A percentile compares a stretch with the other conserved stretches of the same genome.
Evolutionary conservation across 176 grass and related monocot species (phyloP).

Genomic region (Musa itinerans): DNA sequence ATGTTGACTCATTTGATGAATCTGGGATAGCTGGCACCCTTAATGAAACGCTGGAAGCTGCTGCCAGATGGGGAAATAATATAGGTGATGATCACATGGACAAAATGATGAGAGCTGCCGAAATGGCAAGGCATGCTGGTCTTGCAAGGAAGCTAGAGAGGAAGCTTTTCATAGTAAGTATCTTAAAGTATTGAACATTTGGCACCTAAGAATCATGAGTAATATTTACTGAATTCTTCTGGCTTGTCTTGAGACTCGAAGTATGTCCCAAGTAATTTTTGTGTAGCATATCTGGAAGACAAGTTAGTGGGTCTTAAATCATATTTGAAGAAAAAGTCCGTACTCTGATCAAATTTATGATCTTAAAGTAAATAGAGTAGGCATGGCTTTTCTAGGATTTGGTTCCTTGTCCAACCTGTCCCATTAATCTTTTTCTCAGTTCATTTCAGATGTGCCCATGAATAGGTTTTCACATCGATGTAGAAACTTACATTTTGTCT

Average conservation of each 20-base stretch:
- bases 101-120: slow-evolving; percentile 20
- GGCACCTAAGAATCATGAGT: neutral
- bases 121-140: slow-evolving; percentile 13
- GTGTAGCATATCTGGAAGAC: neutral
- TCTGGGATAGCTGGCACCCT: slow-evolving; percentile 64
- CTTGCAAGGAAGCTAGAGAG: slow-evolving; percentile 22
- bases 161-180: slow-evolving; percentile 14
- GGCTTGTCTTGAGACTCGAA: neutral
- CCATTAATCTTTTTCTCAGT: neutral
- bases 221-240: neutral
- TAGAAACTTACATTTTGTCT: too few species aligned
- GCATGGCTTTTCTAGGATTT: neutral
- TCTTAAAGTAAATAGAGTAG: neutral
- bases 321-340: too few species aligned
- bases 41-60: slow-evolving; percentile 21
- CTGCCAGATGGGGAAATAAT: slow-evolving; percentile 17
- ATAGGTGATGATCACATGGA: slow-evolving; percentile 8
- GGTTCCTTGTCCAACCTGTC: neutral
- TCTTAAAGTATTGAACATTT: slow-evolving; percentile 7
- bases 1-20: slow-evolving; percentile 22
- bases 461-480: too few species aligned
- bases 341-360: too few species aligned
- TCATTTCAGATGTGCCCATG: neutral
- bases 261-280: neutral
- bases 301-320: neutral